Percentiles rank a stretch among this genome's conserved stretches.
Conservation (phyloP, 1,284 basidiomycete species). For the Pseudomicrostroma phylloplanum region DNA sequence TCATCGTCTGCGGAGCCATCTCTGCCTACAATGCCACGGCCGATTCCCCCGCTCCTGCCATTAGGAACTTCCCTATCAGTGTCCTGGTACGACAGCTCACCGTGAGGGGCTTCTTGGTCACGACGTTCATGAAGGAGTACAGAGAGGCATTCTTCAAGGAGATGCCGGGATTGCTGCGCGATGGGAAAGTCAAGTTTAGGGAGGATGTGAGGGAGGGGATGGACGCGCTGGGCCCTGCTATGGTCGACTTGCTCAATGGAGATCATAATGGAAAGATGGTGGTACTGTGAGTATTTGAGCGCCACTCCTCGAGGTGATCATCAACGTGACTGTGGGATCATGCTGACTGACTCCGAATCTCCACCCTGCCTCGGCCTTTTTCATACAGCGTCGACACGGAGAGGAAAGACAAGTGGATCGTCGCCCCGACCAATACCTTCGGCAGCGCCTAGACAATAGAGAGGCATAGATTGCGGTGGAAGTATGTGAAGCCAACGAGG, state of each 20-base stretch:
- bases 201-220: slow-evolving; percentile 2
- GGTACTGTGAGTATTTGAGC: background rate
- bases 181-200: slow-evolving; percentile 71
- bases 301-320: too few species aligned
- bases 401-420: slow-evolving; percentile 2
- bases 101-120: background rate
- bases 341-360: too few species aligned
- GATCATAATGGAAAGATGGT: background rate
- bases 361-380: too few species aligned
- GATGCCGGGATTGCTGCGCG: slow-evolving; percentile 57
- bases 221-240: background rate
- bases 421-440: background rate
- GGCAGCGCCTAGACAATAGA: background rate
- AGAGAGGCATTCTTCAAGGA: slow-evolving; percentile 37
- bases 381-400: background rate
- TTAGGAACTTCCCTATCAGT: slow-evolving; percentile 18
- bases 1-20: slow-evolving; percentile 73
- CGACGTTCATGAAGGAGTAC: slow-evolving; percentile 22
- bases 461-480: too few species aligned
- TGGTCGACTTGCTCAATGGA: background rate
- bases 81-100: slow-evolving; percentile 44
- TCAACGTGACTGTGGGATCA: too few species aligned
- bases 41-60: slow-evolving; percentile 37
- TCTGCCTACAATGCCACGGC: slow-evolving; percentile 48
- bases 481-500: too few species aligned